Base-by-base conservation (phyloP, 805 yeast genomes). In the Yarrowia sp. region DNA sequence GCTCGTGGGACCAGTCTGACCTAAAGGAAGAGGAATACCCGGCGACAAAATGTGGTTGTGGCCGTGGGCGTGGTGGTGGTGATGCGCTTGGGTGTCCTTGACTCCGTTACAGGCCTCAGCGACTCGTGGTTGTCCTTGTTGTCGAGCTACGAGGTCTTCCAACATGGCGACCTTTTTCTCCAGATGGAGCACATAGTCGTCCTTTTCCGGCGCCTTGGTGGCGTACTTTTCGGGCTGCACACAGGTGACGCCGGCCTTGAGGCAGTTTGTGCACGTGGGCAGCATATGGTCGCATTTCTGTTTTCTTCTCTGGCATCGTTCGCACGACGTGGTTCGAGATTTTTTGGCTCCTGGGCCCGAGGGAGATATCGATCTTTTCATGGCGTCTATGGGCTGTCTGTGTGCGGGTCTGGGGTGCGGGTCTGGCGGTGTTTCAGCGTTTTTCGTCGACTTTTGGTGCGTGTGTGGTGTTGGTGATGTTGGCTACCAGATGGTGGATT, bases 241-340 rank as follows among this genome's bases (percentile, higher is more conserved):
- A 75, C 91, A 87, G 70, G 82, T 78, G 8, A 83, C 86, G 41
- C 85, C 87, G 1, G 90, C 88, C 73, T 86, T 86, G 67, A 87
- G 77, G 77, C 91, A 88, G 50, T 87, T 86, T 5, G 90, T 85
- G 73, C 91, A 87, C 61, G 86, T 81, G 8, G 91, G 91, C 12
- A 83, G 76, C 59, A 88, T 80, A 69, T 87, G 90, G 72, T 88
- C 90, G 77, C 91, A 87, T 73, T 85, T 72, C 50, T 73, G 75
- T 41, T 72, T 73, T 11, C 74, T 64, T 45, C 71, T 41, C 69
- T 71, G 73, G 43, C 74, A 72, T 69, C 75, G 59, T 49, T 73
- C 75, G 43, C 75, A 73, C 40, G 74, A 70, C 5, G 75, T 73
- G 38, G 75, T 71, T 50, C 75, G 36, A 36, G 73, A 70, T 63